A percentile compares a stretch with the other conserved stretches of the same genome.
Evolutionary conservation across 306 rosid species (phyloP).

Genomic region (Castanea mollissima): DNA sequence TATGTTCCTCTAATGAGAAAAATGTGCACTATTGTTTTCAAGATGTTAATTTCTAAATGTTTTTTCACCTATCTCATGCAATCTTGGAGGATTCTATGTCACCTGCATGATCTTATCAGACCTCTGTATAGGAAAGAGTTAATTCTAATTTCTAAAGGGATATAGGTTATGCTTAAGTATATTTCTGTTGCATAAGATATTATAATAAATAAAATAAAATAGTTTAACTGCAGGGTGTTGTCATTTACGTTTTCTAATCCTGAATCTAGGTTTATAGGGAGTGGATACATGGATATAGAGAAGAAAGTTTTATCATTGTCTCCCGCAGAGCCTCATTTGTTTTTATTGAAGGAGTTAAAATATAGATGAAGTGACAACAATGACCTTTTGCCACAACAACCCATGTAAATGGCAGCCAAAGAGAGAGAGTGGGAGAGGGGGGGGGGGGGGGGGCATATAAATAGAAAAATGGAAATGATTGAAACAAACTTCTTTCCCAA

Average conservation of each 20-base stretch:
- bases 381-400: not conserved
- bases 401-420: not conserved
- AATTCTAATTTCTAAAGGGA: too few species aligned
- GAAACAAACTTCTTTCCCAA: not conserved
- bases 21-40: not conserved
- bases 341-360: not conserved
- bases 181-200: not conserved
- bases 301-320: not conserved
- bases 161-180: not conserved
- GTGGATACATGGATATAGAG: not conserved
- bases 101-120: too few species aligned
- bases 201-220: not conserved
- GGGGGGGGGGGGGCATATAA: too few species aligned
- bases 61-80: too few species aligned
- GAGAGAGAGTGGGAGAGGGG: too few species aligned
- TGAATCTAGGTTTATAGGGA: not conserved
- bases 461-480: not conserved
- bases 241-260: not conserved
- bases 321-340: not conserved
- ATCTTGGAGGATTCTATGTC: too few species aligned
- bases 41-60: not conserved
- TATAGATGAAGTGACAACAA: not conserved
- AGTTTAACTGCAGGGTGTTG: not conserved
- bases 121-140: too few species aligned
- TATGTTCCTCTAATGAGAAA: not conserved